Evolutionary conservation across 2,329 filamentous ascomycete species (phyloP).

Genomic region (Penicillium sp.): DNA sequence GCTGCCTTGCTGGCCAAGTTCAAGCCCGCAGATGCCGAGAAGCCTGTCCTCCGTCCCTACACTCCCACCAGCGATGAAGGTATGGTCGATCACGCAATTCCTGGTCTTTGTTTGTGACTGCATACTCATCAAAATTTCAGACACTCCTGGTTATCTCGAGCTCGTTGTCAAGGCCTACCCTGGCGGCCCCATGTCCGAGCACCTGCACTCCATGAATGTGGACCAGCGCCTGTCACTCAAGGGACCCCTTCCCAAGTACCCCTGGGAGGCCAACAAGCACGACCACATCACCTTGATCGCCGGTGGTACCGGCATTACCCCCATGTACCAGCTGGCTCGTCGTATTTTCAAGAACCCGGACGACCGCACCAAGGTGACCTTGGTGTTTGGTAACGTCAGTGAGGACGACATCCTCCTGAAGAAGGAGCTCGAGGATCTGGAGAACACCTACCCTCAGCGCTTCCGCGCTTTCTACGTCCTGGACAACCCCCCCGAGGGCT

Average conservation of each 20-base stretch:
- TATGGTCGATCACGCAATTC: conserved; percentile 28
- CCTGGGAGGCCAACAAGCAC: conserved; percentile 88
- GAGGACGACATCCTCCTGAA: conserved; percentile 91
- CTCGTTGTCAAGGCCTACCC: conserved; percentile 90
- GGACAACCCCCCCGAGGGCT: conserved; percentile 73
- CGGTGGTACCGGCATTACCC: conserved; percentile 95
- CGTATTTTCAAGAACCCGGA: conserved; percentile 93
- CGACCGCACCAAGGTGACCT: conserved; percentile 95
- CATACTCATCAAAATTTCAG: conserved; percentile 39
- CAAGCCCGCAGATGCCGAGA: conserved; percentile 74
- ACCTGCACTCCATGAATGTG: conserved; percentile 75
- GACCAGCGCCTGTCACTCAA: conserved; percentile 86
- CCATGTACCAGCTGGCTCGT: conserved; percentile 92
- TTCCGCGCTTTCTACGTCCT: conserved; percentile 95
- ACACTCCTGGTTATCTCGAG: conserved; percentile 72
- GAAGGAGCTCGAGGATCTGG: conserved; percentile 74
- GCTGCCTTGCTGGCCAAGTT: conserved; percentile 84
- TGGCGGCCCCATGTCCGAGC: conserved; percentile 81
- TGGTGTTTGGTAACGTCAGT: conserved; percentile 83
- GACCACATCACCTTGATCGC: conserved; percentile 65
- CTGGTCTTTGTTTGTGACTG: background rate
- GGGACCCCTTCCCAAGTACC: conserved; percentile 90
- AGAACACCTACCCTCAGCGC: conserved; percentile 90
- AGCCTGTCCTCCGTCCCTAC: conserved; percentile 85
- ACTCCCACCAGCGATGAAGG: conserved; percentile 85